Percentiles rank a stretch among this genome's conserved stretches.
Evolutionary conservation across 495 filamentous ascomycete genomes (phyloP).

Genomic region (Mytilinidion resinicola): DNA sequence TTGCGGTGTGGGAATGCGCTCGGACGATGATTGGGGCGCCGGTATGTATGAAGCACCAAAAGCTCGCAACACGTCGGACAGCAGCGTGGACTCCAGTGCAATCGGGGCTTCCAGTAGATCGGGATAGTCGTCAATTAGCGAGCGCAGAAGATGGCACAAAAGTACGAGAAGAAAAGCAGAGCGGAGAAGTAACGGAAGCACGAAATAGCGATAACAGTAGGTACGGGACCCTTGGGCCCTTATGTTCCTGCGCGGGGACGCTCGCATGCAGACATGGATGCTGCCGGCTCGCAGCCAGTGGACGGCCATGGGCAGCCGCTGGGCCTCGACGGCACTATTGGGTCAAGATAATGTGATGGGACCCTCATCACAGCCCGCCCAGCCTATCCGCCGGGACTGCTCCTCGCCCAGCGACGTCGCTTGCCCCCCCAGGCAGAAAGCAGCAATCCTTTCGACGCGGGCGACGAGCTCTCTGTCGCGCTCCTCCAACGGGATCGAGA

Average conservation of each 20-base stretch:
- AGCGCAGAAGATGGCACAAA: conserved; percentile 4
- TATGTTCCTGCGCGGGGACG: conserved; percentile 24
- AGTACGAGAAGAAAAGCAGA: conserved; percentile 3
- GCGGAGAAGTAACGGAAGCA: conserved; percentile 1
- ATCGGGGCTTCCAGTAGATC: too few relatives aligned
- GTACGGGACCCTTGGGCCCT: conserved; percentile 12
- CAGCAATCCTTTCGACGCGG: too few relatives aligned
- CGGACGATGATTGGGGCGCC: conserved; percentile 14
- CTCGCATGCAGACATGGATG: too few relatives aligned
- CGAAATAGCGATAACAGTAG: conserved; percentile 7
- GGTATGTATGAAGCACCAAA: too few relatives aligned
- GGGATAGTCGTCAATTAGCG: conserved; percentile 2
- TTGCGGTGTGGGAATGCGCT: conserved; percentile 22
- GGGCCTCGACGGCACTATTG: conserved; percentile 24
- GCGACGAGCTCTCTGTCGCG: too few relatives aligned
- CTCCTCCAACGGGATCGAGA: too few relatives aligned
- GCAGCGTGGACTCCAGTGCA: too few relatives aligned
- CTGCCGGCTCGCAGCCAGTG: conserved; percentile 12
- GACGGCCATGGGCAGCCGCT: conserved; percentile 21
- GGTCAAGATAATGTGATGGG: conserved; percentile 24
- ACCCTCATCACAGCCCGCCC: too few relatives aligned
- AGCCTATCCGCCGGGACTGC: too few relatives aligned
- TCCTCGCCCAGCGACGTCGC: too few relatives aligned
- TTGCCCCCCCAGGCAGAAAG: too few relatives aligned
- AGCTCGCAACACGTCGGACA: too few relatives aligned